Base-by-base conservation (phyloP, 1,139 yeast species). In the Kodamaea sp. region DNA sequence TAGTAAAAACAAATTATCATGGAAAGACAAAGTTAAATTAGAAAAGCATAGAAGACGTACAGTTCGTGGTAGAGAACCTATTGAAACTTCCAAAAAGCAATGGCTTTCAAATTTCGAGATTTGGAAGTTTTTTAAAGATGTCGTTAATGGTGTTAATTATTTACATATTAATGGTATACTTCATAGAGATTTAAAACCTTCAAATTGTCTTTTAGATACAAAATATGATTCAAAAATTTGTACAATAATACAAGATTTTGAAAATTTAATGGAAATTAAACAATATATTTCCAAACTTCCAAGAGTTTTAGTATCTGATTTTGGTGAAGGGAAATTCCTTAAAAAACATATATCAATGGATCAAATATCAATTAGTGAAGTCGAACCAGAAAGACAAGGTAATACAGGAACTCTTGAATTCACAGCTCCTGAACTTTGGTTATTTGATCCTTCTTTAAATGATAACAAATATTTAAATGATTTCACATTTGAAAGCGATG, bases 101-200 rank as follows among this genome's bases (percentile, higher is more conserved):
- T 68, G 73, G 73, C 49, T 67, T 7, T 44, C 45, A 20, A 60
- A 55, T 12, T 41, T 63, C 26, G 73, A 67, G 33, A 79, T 86
- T n/a, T 66, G 78, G 57, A 74, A 80, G 29, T 79, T 86, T 40
- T 78, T 86, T 52, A 65, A 61, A 33, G 95, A 87, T 55, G 75
- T 86, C 2, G 75, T 79, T 0, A 67, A 70, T 29, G 96, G 95
- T 0, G 81, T 88, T 8, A 63, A 70, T 34, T 85, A 84, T 54
- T 64, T 89, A 38, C 96, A 89, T 58, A 65, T 67, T 10, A 76
- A 81, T 44, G 89, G 87, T 24, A 81, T 88, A 29, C 74, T 89
- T 12, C 97, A 89, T 53, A 70, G 96, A 20, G 97, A 89, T 57
- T 67, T 89, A 45, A 89, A 89, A 52, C 96, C 96, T 0, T 84